Conservation (phyloP, 176 grass and related monocot species). For the Oryza meyeriana region DNA sequence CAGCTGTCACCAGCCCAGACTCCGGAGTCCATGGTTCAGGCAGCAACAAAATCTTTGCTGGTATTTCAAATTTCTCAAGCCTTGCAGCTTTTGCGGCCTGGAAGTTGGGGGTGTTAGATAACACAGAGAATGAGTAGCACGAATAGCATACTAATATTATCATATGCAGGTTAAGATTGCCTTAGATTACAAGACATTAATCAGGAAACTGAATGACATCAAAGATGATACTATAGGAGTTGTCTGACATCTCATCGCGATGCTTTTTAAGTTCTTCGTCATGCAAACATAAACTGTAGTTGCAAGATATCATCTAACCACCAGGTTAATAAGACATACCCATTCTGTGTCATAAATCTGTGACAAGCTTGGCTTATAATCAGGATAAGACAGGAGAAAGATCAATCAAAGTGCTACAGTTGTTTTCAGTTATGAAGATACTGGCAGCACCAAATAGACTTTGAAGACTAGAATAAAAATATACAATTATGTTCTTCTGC, state of each 20-base stretch:
- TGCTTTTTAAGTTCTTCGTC: not conserved
- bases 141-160: not conserved
- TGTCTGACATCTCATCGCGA: not conserved
- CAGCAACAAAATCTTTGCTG: conserved; percentile 56
- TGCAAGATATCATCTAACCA: not conserved
- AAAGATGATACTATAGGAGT: not conserved
- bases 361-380: not conserved
- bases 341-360: not conserved
- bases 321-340: not conserved
- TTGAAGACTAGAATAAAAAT: too few species aligned
- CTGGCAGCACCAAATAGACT: not conserved
- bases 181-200: not conserved
- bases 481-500: not conserved
- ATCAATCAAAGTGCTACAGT: not conserved
- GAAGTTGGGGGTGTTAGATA: conserved; percentile 11
- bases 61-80: conserved; percentile 72
- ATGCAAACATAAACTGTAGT: not conserved
- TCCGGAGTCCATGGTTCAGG: conserved; percentile 81
- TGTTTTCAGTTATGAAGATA: not conserved
- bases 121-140: not conserved
- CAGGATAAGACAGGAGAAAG: not conserved
- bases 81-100: conserved; percentile 54
- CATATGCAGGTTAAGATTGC: not conserved
- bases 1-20: conserved; percentile 71
- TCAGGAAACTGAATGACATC: not conserved